Evolutionary conservation across 352 stramenopile genomes (phyloP).

Genomic region (Blastocystis sp.): DNA sequence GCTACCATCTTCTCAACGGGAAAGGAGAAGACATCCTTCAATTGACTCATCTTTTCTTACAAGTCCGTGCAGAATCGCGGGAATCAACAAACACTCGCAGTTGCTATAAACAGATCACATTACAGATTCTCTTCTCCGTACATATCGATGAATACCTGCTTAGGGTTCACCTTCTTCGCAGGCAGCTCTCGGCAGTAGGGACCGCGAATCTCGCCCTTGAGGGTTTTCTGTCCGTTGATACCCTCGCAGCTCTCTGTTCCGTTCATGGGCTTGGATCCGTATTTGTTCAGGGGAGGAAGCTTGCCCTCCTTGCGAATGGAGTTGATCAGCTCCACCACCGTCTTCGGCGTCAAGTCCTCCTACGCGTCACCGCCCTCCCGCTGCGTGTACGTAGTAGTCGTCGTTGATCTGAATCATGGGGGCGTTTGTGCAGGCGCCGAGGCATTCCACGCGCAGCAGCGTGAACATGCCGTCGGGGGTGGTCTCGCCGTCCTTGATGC

Average conservation of each 20-base stretch:
- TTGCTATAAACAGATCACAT: conserved; percentile 65
- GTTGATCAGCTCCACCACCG: conserved; percentile 91
- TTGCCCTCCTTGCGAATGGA: conserved; percentile 86
- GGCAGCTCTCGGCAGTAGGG: conserved; percentile 31
- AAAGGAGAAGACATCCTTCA: conserved; percentile 43
- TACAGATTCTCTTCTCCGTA: conserved; percentile 66
- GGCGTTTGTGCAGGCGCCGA: conserved; percentile 96
- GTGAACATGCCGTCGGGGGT: conserved; percentile 87
- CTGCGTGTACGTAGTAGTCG: conserved; percentile 82
- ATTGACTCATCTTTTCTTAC: neutral
- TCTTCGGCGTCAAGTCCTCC: conserved; percentile 95
- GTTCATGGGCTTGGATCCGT: conserved; percentile 97
- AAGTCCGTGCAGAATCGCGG: neutral
- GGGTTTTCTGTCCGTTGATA: conserved; percentile 88
- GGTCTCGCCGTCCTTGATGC: conserved; percentile 84
- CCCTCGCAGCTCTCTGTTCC: conserved; percentile 96
- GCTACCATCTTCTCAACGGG: conserved; percentile 41
- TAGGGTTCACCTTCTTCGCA: conserved; percentile 67
- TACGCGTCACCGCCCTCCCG: conserved; percentile 75
- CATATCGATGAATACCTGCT: conserved; percentile 66
- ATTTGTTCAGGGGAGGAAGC: conserved; percentile 90
- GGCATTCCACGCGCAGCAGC: conserved; percentile 95
- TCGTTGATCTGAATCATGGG: conserved; percentile 99
- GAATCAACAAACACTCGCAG: conserved; percentile 36
- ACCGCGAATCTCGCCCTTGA: conserved; percentile 74